Percentiles rank a stretch among this genome's conserved stretches.
These are phyloP conservation scores for Dipodascus geniculatus DNA, from an alignment of 805 yeast genomes.

Conservation along the genomic window DNA sequence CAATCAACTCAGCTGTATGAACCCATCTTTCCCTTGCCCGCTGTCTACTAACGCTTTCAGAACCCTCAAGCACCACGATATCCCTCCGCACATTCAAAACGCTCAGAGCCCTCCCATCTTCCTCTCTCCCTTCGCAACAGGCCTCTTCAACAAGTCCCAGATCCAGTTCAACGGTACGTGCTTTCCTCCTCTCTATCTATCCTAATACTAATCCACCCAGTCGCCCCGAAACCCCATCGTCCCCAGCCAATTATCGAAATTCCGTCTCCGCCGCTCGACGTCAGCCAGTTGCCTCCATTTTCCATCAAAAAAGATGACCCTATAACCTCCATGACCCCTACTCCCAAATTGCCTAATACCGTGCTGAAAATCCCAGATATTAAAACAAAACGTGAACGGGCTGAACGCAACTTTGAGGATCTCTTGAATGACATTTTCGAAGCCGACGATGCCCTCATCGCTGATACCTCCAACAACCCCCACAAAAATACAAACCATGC, in stretches of 20 bases:
- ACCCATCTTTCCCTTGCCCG: background rate
- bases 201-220: background rate
- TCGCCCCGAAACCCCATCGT: background rate
- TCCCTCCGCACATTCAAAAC: background rate
- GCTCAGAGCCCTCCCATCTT: background rate
- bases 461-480: background rate
- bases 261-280: background rate
- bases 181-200: background rate
- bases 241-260: background rate
- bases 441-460: background rate
- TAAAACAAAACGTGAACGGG: background rate
- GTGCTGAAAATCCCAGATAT: background rate
- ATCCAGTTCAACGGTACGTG: background rate
- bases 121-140: background rate
- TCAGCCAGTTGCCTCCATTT: background rate
- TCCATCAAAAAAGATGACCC: background rate
- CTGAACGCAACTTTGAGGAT: background rate
- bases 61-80: background rate
- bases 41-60: background rate
- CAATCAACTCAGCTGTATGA: background rate
- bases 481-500: background rate
- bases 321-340: background rate
- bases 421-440: background rate
- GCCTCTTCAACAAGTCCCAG: background rate
- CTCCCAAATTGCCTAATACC: background rate